Percentiles rank a stretch among this genome's conserved stretches.
Conservation (phyloP, 257 asterid genomes). For the Ilex aquifolium region DNA sequence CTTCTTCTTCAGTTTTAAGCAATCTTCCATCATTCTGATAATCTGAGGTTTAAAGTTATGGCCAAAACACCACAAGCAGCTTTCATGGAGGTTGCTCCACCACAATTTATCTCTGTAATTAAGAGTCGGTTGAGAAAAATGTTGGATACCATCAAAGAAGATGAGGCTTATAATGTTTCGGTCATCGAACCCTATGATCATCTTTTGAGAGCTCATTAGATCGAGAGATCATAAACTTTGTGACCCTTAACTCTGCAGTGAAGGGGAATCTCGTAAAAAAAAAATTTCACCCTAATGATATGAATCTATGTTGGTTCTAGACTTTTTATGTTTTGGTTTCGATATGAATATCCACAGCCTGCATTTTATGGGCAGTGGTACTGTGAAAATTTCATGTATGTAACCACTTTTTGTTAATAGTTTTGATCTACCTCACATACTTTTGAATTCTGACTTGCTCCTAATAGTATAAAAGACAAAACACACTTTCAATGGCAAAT, state of each 20-base stretch:
- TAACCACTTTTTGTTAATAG: too few species aligned
- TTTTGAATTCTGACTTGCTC: too few species aligned
- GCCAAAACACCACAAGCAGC: constrained; percentile 30
- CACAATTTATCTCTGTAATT: constrained; percentile 32
- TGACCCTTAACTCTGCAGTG: constrained; percentile 7
- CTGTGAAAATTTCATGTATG: too few species aligned
- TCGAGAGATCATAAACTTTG: constrained; percentile 12
- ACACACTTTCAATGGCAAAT: too few species aligned
- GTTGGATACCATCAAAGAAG: constrained; percentile 56
- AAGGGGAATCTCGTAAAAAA: too few species aligned
- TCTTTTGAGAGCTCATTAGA: constrained; percentile 1
- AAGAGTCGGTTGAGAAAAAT: constrained; percentile 32
- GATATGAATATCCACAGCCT: constrained; percentile 10
- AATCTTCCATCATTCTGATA: too few species aligned
- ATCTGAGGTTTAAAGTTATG: constrained; percentile 15
- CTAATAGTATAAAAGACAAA: too few species aligned
- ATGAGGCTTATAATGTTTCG: constrained; percentile 35
- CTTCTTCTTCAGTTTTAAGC: background rate
- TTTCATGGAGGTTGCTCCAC: constrained; percentile 57
- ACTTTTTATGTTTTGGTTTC: background rate
- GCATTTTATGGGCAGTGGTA: constrained; percentile 26
- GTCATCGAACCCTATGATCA: constrained; percentile 4
- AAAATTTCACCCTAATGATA: too few species aligned
- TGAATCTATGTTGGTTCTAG: too few species aligned
- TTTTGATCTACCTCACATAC: too few species aligned